Evolutionary conservation across 106 monocot species (phyloP).

Genomic region (Ottelia alismoides): DNA sequence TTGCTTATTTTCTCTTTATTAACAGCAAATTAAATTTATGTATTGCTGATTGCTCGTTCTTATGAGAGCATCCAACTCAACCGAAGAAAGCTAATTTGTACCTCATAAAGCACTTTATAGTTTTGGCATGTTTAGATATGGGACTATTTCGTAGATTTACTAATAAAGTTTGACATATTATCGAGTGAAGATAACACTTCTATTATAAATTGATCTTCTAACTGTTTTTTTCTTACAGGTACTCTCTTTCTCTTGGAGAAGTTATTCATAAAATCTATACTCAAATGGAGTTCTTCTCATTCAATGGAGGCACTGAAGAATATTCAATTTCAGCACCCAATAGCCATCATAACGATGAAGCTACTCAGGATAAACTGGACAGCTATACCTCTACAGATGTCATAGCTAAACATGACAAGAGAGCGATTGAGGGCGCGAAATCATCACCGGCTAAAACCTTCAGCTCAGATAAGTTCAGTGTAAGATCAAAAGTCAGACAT

Average conservation of each 20-base stretch:
- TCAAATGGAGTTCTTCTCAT: conserved; percentile 74
- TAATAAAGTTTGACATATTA: too few relatives aligned
- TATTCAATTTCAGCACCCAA: conserved; percentile 25
- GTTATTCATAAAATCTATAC: conserved; percentile 53
- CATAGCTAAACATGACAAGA: background rate
- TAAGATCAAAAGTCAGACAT: background rate
- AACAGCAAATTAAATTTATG: too few relatives aligned
- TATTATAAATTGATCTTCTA: too few relatives aligned
- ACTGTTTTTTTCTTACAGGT: conserved; percentile 36
- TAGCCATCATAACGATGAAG: conserved; percentile 32
- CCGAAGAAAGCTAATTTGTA: too few relatives aligned
- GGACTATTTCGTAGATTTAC: too few relatives aligned
- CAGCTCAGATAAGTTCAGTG: conserved; percentile 1
- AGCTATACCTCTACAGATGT: background rate
- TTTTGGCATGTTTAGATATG: too few relatives aligned
- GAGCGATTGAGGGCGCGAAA: conserved; percentile 1
- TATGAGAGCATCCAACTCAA: too few relatives aligned
- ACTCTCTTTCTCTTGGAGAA: conserved; percentile 34
- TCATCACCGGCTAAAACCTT: background rate
- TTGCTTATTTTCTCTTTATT: too few relatives aligned
- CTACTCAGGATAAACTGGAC: conserved; percentile 6
- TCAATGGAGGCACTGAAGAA: conserved; percentile 37
- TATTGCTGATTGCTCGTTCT: too few relatives aligned
- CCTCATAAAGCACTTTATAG: too few relatives aligned
- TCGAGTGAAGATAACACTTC: too few relatives aligned